These are phyloP conservation scores for Pseudonitzschia multistriata DNA, from an alignment of 108 stramenopile species.

Conservation along the genomic window DNA sequence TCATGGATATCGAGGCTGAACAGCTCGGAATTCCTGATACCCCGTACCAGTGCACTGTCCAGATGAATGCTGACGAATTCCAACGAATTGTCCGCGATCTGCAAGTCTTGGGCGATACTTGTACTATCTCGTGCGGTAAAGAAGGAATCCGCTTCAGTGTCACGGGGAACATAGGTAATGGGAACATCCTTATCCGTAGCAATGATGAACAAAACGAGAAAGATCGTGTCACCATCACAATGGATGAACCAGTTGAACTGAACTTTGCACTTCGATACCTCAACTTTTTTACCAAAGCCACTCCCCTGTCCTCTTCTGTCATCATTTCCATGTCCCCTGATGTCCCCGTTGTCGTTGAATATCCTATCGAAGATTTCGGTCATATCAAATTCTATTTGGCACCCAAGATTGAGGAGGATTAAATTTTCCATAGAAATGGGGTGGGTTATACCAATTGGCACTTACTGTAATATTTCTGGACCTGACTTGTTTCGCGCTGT, in stretches of 20 bases:
- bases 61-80: constrained; percentile 95
- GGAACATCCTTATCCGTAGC: constrained; percentile 90
- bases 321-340: constrained; percentile 94
- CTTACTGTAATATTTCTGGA: no score
- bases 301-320: constrained; percentile 80
- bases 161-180: constrained; percentile 92
- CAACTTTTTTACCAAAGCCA: constrained; percentile 98
- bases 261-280: constrained; percentile 98
- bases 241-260: constrained; percentile 98
- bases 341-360: constrained; percentile 97
- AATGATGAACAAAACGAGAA: constrained; percentile 91
- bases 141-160: constrained; percentile 95
- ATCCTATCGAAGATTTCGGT: constrained; percentile 91
- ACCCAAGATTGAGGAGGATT: constrained; percentile 99
- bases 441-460: background rate
- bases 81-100: constrained; percentile 97
- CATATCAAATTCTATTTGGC: constrained; percentile 97
- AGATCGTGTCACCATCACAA: constrained; percentile 90
- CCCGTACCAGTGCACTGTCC: constrained; percentile 96
- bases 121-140: constrained; percentile 92
- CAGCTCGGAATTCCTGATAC: constrained; percentile 98
- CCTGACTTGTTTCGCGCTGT: no score
- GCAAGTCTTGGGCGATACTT: constrained; percentile 96
- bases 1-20: constrained; percentile 98
- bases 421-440: background rate